These are phyloP conservation scores for Flammula alnicola DNA, from an alignment of 1,284 basidiomycete genomes.

Conservation along the genomic window DNA sequence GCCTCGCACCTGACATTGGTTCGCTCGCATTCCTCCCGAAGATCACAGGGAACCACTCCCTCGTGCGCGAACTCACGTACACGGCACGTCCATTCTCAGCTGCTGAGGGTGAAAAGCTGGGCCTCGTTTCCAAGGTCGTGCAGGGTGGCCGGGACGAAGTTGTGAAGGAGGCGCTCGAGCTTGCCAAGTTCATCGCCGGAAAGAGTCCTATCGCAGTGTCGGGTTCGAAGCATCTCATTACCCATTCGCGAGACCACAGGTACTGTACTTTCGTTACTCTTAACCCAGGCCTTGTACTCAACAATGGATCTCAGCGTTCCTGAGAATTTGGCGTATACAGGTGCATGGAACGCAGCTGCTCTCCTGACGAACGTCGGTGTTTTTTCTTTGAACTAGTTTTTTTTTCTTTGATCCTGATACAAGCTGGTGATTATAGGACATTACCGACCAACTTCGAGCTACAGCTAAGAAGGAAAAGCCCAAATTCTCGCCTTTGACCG, in stretches of 20 bases:
- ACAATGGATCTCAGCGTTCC: conserved; percentile 54
- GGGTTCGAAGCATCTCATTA: conserved; percentile 80
- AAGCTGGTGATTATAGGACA: conserved; percentile 34
- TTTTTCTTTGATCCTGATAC: neutral
- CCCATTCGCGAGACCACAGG: conserved; percentile 80
- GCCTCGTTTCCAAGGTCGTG: conserved; percentile 80
- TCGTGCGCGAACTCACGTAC: conserved; percentile 82
- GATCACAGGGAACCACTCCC: conserved; percentile 78
- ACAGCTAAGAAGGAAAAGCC: conserved; percentile 34
- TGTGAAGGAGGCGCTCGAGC: conserved; percentile 61
- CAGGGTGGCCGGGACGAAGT: conserved; percentile 67
- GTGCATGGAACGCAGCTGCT: conserved; percentile 76
- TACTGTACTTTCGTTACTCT: conserved; percentile 38
- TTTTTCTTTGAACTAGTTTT: neutral
- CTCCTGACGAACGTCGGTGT: conserved; percentile 68
- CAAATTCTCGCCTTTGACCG: conserved; percentile 33
- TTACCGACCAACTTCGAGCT: conserved; percentile 35
- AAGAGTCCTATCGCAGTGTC: conserved; percentile 86
- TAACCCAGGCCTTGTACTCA: neutral
- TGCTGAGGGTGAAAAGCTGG: conserved; percentile 72
- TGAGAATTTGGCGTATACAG: conserved; percentile 82
- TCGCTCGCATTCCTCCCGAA: conserved; percentile 88
- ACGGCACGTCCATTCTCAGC: conserved; percentile 78
- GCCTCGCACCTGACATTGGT: conserved; percentile 90
- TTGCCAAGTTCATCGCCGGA: conserved; percentile 69